Conservation (phyloP, 495 filamentous ascomycete species). For the Chaetomidium leptoderma region DNA sequence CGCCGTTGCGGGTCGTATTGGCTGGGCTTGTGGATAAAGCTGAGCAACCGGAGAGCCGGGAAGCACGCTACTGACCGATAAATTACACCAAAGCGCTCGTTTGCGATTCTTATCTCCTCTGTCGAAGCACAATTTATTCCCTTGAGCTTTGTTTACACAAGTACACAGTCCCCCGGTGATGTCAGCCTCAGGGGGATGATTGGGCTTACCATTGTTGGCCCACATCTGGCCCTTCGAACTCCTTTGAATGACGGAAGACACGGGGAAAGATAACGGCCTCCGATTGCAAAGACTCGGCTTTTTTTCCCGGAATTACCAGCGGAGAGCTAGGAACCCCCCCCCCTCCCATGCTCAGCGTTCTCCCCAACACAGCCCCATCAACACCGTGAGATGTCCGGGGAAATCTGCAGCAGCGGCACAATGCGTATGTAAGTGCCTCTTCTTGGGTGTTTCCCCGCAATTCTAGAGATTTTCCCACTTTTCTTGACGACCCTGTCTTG, state of each 20-base stretch:
- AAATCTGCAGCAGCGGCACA: conserved; percentile 21
- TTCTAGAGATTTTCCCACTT: conserved; percentile 10
- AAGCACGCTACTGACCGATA: conserved; percentile 24
- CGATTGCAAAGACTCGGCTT: background rate
- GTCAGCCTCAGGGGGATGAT: background rate
- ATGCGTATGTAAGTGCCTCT: conserved; percentile 17
- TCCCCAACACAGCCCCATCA: background rate
- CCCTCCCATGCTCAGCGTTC: no score
- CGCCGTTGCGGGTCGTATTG: conserved; percentile 12
- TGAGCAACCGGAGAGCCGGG: conserved; percentile 28
- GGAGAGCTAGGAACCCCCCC: background rate
- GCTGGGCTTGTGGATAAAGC: conserved; percentile 28
- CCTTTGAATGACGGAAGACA: background rate
- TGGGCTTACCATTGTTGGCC: conserved; percentile 7
- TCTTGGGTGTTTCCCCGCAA: conserved; percentile 25
- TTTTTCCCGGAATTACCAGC: background rate
- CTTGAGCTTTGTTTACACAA: background rate
- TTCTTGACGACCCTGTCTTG: background rate
- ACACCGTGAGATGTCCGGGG: conserved; percentile 9
- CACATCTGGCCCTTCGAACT: conserved; percentile 3
- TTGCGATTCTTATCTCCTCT: conserved; percentile 2
- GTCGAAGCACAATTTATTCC: background rate
- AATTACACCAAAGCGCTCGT: conserved; percentile 8
- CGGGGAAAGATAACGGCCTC: background rate
- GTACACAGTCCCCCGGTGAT: background rate